A percentile compares a stretch with the other conserved stretches of the same genome.
phyloP scores from a whole-genome alignment of 2,329 filamentous ascomycete genomes.

The Sphaerulina vaccinii region DNA sequence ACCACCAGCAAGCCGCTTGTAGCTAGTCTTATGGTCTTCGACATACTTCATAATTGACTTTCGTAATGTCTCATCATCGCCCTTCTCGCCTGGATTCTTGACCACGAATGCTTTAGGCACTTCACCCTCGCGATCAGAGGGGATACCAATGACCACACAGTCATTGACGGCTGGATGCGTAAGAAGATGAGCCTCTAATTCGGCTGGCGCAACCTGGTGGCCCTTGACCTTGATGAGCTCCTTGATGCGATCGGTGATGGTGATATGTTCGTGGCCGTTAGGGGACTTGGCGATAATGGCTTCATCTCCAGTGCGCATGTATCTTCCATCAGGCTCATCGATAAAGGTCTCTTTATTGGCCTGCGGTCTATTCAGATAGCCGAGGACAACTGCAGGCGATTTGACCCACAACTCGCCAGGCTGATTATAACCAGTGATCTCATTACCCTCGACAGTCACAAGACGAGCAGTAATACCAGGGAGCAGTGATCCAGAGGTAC shows the following conservation, averaged over 20 bases:
- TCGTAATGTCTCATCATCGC: conserved; percentile 50
- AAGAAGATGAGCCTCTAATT: conserved; percentile 77
- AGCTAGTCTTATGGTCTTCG: conserved; percentile 59
- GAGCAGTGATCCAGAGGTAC: conserved; percentile 69
- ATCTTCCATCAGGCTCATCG: conserved; percentile 59
- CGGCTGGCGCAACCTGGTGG: conserved; percentile 78
- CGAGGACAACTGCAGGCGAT: conserved; percentile 72
- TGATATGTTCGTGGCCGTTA: conserved; percentile 73
- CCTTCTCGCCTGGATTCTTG: conserved; percentile 52
- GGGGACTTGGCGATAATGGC: conserved; percentile 65
- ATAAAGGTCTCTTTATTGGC: conserved; percentile 73
- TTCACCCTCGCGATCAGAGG: conserved; percentile 61
- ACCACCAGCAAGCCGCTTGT: conserved; percentile 63
- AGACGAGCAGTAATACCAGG: conserved; percentile 66
- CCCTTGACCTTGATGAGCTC: conserved; percentile 60
- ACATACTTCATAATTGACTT: conserved; percentile 58
- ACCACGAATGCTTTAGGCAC: conserved; percentile 65
- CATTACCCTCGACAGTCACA: conserved; percentile 65
- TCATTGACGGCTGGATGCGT: conserved; percentile 73
- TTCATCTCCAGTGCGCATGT: conserved; percentile 78
- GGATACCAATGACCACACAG: conserved; percentile 73
- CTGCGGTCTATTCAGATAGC: conserved; percentile 83
- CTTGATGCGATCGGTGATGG: conserved; percentile 80
- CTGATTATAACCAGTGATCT: conserved; percentile 68
- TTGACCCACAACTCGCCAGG: conserved; percentile 81